A percentile compares a stretch with the other conserved stretches of the same genome.
These are phyloP conservation scores for Penicillium occitanis DNA, from an alignment of 2,329 filamentous ascomycete species.

Conservation along the genomic window DNA sequence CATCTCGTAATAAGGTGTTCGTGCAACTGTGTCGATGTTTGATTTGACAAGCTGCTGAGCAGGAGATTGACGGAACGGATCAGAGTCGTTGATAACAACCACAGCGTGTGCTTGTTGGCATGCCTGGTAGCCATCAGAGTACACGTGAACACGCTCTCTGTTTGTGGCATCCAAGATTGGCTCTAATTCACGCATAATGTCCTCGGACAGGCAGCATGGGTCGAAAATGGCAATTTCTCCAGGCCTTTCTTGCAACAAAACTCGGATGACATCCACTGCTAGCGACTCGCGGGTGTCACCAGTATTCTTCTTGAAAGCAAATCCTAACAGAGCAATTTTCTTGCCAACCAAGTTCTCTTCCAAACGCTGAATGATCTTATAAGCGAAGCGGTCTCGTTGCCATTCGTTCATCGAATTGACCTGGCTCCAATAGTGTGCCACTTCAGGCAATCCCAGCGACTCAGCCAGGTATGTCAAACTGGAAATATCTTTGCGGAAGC, in stretches of 20 bases:
- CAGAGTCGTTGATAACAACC: conserved; percentile 55
- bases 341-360: conserved; percentile 69
- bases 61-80: conserved; percentile 48
- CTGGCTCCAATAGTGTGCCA: conserved; percentile 72
- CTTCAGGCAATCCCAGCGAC: conserved; percentile 66
- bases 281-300: conserved; percentile 71
- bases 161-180: conserved; percentile 20
- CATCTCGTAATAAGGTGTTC: background rate
- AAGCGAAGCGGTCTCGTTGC: conserved; percentile 67
- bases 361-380: conserved; percentile 64
- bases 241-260: conserved; percentile 64
- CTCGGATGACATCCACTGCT: conserved; percentile 66
- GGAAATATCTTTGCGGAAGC: conserved; percentile 78
- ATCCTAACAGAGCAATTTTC: conserved; percentile 71
- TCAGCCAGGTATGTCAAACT: conserved; percentile 73
- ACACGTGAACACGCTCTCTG: conserved; percentile 38
- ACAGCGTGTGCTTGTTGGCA: conserved; percentile 50
- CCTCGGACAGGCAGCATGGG: conserved; percentile 49
- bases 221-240: conserved; percentile 68
- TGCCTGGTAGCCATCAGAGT: conserved; percentile 46
- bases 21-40: background rate
- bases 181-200: conserved; percentile 44
- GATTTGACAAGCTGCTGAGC: conserved; percentile 7
- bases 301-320: conserved; percentile 78
- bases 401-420: conserved; percentile 76